These are phyloP conservation scores for Colletotrichum navitas DNA, from an alignment of 2,329 filamentous ascomycete species.

Conservation along the genomic window DNA sequence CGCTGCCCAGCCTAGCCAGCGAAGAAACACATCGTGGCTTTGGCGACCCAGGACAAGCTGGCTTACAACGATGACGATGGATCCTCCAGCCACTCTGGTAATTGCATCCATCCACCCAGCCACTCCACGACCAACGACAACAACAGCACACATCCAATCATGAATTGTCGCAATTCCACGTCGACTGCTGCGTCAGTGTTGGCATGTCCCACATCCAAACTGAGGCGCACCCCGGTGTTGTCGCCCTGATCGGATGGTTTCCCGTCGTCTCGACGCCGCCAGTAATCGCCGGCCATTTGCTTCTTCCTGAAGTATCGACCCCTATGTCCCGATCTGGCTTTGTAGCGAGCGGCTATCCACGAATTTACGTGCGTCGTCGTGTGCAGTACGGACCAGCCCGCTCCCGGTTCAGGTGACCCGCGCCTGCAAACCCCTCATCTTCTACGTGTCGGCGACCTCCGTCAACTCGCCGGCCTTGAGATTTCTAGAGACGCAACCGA, in stretches of 20 bases:
- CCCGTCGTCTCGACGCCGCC: neutral
- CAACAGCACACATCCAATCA: neutral
- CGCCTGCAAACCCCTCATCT: conserved; percentile 12
- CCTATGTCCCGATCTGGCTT: neutral
- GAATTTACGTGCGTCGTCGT: conserved; percentile 1
- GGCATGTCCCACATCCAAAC: neutral
- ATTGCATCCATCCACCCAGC: neutral
- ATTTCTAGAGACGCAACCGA: neutral
- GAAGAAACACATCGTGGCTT: conserved; percentile 1
- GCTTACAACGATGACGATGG: neutral
- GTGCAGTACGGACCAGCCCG: conserved; percentile 21
- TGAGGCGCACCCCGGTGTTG: neutral
- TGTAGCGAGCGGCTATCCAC: conserved; percentile 16
- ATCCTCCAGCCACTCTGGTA: neutral
- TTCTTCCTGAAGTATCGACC: neutral
- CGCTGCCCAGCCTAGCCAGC: conserved; percentile 8
- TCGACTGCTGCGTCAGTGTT: neutral
- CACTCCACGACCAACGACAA: conserved; percentile 7
- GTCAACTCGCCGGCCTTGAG: neutral
- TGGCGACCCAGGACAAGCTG: conserved; percentile 2
- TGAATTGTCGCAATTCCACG: neutral
- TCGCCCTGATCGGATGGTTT: neutral
- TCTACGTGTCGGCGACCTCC: neutral
- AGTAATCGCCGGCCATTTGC: neutral
- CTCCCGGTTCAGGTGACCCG: conserved; percentile 12